A percentile compares a stretch with the other conserved stretches of the same genome.
Conservation (phyloP, 768 basidiomycete species). For the Trametes cingulata region DNA sequence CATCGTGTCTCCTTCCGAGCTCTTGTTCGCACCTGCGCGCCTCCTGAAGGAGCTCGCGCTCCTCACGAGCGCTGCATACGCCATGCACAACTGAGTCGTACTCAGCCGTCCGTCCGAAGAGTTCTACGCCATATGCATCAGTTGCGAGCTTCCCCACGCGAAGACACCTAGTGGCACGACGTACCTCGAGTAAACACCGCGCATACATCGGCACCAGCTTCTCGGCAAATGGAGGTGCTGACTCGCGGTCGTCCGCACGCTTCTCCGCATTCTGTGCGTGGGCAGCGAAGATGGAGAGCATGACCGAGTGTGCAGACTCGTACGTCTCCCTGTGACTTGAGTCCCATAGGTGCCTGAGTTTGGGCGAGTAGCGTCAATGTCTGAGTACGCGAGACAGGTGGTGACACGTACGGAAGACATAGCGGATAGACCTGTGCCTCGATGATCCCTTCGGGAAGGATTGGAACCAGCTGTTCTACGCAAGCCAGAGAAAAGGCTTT, state of each 20-base stretch:
- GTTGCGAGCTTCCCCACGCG: not conserved
- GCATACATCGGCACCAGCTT: slow-evolving; percentile 76
- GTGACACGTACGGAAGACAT: slow-evolving; percentile 60
- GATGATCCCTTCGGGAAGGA: slow-evolving; percentile 54
- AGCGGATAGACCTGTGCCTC: slow-evolving; percentile 57
- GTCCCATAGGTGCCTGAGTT: slow-evolving; percentile 58
- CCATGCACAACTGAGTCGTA: slow-evolving; percentile 66
- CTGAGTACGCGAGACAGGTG: not conserved
- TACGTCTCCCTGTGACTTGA: slow-evolving; percentile 69
- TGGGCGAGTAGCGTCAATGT: not conserved
- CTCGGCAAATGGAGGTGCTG: slow-evolving; percentile 41
- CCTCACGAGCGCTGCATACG: slow-evolving; percentile 70
- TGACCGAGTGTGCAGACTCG: slow-evolving; percentile 84
- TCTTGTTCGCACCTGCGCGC: slow-evolving; percentile 1
- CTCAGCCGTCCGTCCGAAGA: slow-evolving; percentile 61
- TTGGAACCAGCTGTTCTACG: slow-evolving; percentile 75
- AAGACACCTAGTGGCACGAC: not conserved
- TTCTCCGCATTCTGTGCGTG: slow-evolving; percentile 43
- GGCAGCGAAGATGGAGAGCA: slow-evolving; percentile 72
- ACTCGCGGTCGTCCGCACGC: not conserved
- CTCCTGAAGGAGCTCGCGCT: slow-evolving; percentile 51
- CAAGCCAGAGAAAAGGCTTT: slow-evolving; percentile 69
- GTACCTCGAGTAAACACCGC: slow-evolving; percentile 69
- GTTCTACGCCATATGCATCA: slow-evolving; percentile 44
- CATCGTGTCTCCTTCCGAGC: slow-evolving; percentile 40